phyloP scores from a whole-genome alignment of 345 rosid genomes.

The Eutrema yunnanense region DNA sequence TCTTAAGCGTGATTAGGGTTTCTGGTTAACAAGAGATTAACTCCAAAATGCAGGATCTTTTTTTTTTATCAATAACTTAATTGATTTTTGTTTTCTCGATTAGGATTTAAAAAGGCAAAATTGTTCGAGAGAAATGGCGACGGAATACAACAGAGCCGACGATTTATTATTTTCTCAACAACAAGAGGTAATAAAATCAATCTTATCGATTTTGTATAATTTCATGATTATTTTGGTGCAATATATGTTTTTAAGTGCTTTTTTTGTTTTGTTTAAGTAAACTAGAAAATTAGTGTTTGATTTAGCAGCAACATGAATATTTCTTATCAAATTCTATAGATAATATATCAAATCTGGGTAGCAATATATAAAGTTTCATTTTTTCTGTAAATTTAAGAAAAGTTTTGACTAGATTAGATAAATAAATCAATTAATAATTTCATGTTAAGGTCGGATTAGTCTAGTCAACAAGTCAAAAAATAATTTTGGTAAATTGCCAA shows the following conservation, averaged over 20 bases:
- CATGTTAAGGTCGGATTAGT: neutral
- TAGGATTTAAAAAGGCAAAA: neutral
- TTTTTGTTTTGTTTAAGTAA: neutral
- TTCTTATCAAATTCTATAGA: neutral
- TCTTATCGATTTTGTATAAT: neutral
- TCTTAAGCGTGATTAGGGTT: neutral
- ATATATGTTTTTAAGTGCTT: neutral
- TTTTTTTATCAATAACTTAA: neutral
- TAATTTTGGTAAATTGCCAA: neutral
- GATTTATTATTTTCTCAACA: conserved; percentile 35
- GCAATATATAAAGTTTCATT: neutral
- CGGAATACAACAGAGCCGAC: conserved; percentile 42
- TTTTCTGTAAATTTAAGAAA: neutral
- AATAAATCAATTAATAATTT: neutral
- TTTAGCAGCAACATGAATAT: neutral
- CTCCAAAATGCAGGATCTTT: neutral
- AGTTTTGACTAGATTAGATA: neutral
- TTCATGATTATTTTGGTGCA: neutral
- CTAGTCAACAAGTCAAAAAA: conserved; percentile 15
- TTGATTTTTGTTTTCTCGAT: neutral
- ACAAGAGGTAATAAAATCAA: conserved; percentile 31
- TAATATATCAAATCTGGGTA: neutral
- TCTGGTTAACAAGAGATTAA: neutral
- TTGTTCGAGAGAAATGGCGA: conserved; percentile 31
- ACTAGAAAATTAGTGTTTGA: neutral